Percentiles rank a stretch among this genome's conserved stretches.
These are phyloP conservation scores for Athelia sp. DNA, from an alignment of 1,284 basidiomycete species.

Conservation along the genomic window DNA sequence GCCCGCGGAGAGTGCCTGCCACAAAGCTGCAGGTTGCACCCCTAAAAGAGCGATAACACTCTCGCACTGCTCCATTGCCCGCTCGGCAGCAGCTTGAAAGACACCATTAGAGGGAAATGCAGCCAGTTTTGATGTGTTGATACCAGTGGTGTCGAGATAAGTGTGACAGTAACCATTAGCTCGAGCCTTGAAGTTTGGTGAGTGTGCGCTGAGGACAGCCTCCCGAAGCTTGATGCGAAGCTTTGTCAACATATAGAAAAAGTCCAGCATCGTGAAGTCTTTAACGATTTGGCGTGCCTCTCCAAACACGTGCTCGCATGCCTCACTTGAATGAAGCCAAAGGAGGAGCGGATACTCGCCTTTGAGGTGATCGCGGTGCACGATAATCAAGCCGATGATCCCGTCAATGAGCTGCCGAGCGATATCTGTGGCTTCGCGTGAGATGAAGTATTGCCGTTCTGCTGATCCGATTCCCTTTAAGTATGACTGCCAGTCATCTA, in stretches of 20 bases:
- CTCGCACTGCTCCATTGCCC: conserved; percentile 10
- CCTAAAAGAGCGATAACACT: conserved; percentile 7
- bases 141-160: too few species aligned
- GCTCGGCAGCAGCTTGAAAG: conserved; percentile 1
- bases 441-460: conserved; percentile 21
- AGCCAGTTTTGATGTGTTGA: conserved; percentile 1
- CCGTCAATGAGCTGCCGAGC: conserved; percentile 23
- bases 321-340: conserved; percentile 25
- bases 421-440: conserved; percentile 28
- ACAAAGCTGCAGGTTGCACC: neutral
- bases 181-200: too few species aligned
- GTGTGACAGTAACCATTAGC: too few species aligned
- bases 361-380: conserved; percentile 27
- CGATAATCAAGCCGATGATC: conserved; percentile 21
- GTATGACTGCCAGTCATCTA: conserved; percentile 26
- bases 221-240: conserved; percentile 10
- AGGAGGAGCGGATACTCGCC: conserved; percentile 17
- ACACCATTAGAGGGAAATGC: conserved; percentile 8
- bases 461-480: conserved; percentile 18
- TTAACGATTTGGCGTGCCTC: conserved; percentile 16
- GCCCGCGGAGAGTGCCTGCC: neutral
- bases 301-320: conserved; percentile 26
- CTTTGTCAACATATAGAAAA: conserved; percentile 19
- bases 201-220: conserved; percentile 1
- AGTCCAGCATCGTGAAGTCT: conserved; percentile 24